Evolutionary conservation across 352 stramenopile genomes (phyloP), one percentile per base, ranked within the genome.

Genomic region (Phytophthora pisi): DNA sequence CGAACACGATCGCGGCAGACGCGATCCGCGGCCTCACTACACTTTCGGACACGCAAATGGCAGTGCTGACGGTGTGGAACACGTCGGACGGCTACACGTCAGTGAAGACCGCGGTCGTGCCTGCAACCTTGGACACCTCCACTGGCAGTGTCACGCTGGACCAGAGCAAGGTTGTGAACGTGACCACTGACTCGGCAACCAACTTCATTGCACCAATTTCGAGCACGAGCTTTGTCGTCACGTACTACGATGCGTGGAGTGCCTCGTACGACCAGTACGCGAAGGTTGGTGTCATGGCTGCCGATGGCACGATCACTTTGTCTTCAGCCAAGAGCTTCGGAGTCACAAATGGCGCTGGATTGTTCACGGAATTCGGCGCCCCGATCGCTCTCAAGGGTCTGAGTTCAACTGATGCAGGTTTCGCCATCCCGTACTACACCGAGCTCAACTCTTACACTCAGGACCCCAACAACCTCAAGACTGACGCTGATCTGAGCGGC

Each of bases 341-440:
- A 5, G 36, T 52, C 3, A 26, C 45, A 18, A 89, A 86, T 58
- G 34, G 54, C 5, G 31, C 50, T 26, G 40, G 57, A 49, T 43
- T 67, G 34, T 61, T n/a, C 8, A 77, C 66, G 0, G 72, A 71
- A 20, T 88, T 86, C 47, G 81, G 74, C 8, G 57, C 72, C 3
- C 78, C 85, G 0, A 15, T 75, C 23, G 66, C 66, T 1, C 66
- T 89, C 7, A 63, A 59, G 18, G 52, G 57, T 0, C 63, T 76
- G n/a, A 51, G 30, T 15, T 56, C 61, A 9, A 70, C 56, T 3
- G 54, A 23, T n/a, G 46, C 16, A 13, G 64, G 64, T 5, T 87
- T 93, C 36, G 64, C 82, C 16, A 79, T 89, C 50, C 77, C 75
- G 23, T 89, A 88, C 72, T 88, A 76, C 69, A 64, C 26, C 18